Conservation (phyloP, 352 stramenopile genomes). For the Blastocystis sp. region DNA sequence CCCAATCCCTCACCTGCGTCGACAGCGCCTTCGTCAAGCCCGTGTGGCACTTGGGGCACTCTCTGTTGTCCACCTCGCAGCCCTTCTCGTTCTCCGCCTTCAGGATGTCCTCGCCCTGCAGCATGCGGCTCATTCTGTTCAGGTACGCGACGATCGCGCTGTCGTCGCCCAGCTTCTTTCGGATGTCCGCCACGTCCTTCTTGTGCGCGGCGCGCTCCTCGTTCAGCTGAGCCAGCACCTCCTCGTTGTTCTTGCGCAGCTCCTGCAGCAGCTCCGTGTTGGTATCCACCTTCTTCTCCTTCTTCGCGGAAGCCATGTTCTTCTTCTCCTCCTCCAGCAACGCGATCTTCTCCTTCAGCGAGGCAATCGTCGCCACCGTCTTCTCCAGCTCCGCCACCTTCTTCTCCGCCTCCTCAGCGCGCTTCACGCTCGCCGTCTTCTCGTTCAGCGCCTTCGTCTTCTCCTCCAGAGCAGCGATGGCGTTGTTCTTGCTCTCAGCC, state of each 20-base stretch:
- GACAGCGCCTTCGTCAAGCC: slow-evolving; percentile 16
- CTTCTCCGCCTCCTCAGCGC: neutral
- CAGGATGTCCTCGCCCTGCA: slow-evolving; percentile 67
- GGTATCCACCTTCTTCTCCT: slow-evolving; percentile 59
- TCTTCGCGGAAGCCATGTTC: neutral
- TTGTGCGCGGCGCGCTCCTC: neutral
- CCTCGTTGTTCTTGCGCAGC: slow-evolving; percentile 56
- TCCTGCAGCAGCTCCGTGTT: slow-evolving; percentile 66
- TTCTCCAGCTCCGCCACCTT: slow-evolving; percentile 25
- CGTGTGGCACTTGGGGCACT: slow-evolving; percentile 59
- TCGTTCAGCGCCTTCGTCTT: neutral
- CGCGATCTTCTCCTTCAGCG: slow-evolving; percentile 5
- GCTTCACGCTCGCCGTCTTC: slow-evolving; percentile 77
- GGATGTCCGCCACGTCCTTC: neutral
- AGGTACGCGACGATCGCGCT: slow-evolving; percentile 43
- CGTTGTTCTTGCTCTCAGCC: slow-evolving; percentile 55
- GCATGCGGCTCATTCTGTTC: neutral
- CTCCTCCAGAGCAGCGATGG: neutral
- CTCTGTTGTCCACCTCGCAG: slow-evolving; percentile 37
- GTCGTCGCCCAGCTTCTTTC: slow-evolving; percentile 20
- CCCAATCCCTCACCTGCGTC: neutral
- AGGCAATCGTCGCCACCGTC: slow-evolving; percentile 78
- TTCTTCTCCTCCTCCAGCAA: slow-evolving; percentile 16
- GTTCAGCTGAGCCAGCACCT: neutral
- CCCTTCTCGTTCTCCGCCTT: slow-evolving; percentile 69